Evolutionary conservation across 306 rosid genomes (phyloP).

Genomic region (Echinosophora koreensis): DNA sequence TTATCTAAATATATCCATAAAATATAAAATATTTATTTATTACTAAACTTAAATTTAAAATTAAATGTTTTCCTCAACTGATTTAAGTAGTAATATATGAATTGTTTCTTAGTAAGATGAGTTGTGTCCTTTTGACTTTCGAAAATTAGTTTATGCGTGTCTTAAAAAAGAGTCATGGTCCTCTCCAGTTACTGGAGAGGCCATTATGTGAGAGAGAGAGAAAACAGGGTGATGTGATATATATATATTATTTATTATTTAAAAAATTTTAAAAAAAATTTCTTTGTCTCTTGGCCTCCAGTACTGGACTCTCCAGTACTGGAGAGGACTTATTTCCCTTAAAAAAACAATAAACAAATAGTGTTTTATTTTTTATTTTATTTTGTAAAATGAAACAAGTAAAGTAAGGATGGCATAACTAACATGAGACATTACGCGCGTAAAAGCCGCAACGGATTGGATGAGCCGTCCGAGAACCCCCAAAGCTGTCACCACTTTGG

Average conservation of each 20-base stretch:
- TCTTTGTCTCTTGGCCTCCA: too few relatives aligned
- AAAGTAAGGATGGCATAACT: not conserved
- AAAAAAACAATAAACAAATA: not conserved
- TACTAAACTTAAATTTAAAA: not conserved
- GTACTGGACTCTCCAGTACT: too few relatives aligned
- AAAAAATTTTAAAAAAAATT: too few relatives aligned
- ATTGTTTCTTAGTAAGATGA: not conserved
- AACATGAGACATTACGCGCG: conserved; percentile 52
- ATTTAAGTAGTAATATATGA: not conserved
- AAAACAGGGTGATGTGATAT: too few relatives aligned
- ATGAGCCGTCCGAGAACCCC: conserved; percentile 60
- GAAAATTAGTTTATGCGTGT: not conserved
- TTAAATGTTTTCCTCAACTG: not conserved
- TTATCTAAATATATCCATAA: too few relatives aligned
- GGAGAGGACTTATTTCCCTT: too few relatives aligned
- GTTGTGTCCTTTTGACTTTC: conserved; percentile 17
- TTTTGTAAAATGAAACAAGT: not conserved
- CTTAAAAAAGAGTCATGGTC: too few relatives aligned
- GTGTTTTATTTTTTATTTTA: too few relatives aligned
- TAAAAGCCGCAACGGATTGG: conserved; percentile 64
- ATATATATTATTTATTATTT: too few relatives aligned
- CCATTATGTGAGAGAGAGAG: too few relatives aligned
- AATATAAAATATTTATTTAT: not conserved
- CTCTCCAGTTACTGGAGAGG: too few relatives aligned
- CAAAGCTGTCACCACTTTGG: conserved; percentile 61